phyloP scores from a whole-genome alignment of 768 basidiomycete genomes.

The Leccinum truebloodii region DNA sequence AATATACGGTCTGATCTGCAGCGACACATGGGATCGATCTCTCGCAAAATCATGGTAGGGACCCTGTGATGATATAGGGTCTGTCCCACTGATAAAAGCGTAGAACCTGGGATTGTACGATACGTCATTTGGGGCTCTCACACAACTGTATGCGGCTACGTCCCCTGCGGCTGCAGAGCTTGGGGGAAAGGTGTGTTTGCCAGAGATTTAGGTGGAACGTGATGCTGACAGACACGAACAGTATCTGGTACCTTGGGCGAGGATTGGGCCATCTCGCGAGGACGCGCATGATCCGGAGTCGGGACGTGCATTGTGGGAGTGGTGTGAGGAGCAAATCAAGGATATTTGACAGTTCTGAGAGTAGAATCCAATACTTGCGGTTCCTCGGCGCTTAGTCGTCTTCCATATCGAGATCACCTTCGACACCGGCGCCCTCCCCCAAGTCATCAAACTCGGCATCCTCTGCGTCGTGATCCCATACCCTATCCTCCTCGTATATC shows the following conservation, averaged over 20 bases:
- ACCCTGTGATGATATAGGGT: not conserved
- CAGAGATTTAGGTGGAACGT: not conserved
- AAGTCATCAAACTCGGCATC: conserved; percentile 64
- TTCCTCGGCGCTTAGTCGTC: conserved; percentile 41
- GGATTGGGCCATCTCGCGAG: conserved; percentile 25
- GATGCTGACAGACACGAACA: conserved; percentile 6
- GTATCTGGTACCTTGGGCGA: conserved; percentile 39
- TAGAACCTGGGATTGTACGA: conserved; percentile 13
- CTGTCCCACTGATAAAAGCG: conserved; percentile 1
- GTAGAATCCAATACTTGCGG: not conserved
- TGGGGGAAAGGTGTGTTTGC: conserved; percentile 28
- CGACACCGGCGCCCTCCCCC: conserved; percentile 65
- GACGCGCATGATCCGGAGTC: conserved; percentile 24
- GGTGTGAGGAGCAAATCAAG: conserved; percentile 37
- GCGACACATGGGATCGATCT: conserved; percentile 18
- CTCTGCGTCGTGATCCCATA: conserved; percentile 41
- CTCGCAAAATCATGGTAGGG: conserved; percentile 11
- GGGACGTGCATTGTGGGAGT: conserved; percentile 34
- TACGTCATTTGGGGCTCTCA: conserved; percentile 26
- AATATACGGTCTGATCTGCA: conserved; percentile 24
- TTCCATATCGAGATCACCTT: conserved; percentile 70
- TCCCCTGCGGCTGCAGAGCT: conserved; percentile 23
- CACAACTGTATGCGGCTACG: conserved; percentile 34
- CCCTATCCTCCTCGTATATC: conserved; percentile 26
- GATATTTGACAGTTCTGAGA: conserved; percentile 9